Percentiles rank a stretch among this genome's conserved stretches.
Evolutionary conservation across 1,284 basidiomycete genomes (phyloP).

Genomic region (Wallemia mellicola): DNA sequence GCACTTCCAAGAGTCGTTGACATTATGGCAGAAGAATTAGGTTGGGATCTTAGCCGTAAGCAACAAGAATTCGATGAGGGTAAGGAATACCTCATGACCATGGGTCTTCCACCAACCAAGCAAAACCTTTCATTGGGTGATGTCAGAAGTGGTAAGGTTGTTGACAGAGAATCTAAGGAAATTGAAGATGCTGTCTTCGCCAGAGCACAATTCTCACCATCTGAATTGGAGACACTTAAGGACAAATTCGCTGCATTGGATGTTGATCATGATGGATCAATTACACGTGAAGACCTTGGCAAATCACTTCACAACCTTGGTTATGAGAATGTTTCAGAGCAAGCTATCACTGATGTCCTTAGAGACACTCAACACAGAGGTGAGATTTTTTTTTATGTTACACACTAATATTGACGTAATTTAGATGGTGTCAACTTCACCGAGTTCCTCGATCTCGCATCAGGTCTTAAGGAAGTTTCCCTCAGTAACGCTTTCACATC

Average conservation of each 20-base stretch:
- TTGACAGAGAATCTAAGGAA: conserved; percentile 4
- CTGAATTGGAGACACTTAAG: conserved; percentile 5
- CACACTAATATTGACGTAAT: too few species aligned
- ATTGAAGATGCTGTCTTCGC: conserved; percentile 5
- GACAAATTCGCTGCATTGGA: conserved; percentile 7
- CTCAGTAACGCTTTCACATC: neutral
- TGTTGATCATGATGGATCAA: conserved; percentile 6
- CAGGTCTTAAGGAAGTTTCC: neutral
- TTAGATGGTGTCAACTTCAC: neutral
- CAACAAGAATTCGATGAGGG: conserved; percentile 26
- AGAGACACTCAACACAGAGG: neutral
- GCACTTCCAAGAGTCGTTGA: conserved; percentile 63
- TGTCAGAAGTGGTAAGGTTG: conserved; percentile 8
- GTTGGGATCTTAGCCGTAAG: conserved; percentile 34
- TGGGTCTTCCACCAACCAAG: conserved; percentile 12
- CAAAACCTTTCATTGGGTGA: conserved; percentile 7
- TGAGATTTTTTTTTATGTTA: too few species aligned
- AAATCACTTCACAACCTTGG: conserved; percentile 1
- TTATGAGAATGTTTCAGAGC: neutral
- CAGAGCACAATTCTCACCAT: conserved; percentile 6
- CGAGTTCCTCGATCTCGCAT: neutral
- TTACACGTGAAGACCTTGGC: conserved; percentile 3
- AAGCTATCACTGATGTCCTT: neutral
- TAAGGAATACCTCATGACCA: conserved; percentile 13
- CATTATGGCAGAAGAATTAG: conserved; percentile 62